These are phyloP conservation scores for Elsinoe fawcettii DNA, from an alignment of 2,329 filamentous ascomycete species.

Conservation along the genomic window DNA sequence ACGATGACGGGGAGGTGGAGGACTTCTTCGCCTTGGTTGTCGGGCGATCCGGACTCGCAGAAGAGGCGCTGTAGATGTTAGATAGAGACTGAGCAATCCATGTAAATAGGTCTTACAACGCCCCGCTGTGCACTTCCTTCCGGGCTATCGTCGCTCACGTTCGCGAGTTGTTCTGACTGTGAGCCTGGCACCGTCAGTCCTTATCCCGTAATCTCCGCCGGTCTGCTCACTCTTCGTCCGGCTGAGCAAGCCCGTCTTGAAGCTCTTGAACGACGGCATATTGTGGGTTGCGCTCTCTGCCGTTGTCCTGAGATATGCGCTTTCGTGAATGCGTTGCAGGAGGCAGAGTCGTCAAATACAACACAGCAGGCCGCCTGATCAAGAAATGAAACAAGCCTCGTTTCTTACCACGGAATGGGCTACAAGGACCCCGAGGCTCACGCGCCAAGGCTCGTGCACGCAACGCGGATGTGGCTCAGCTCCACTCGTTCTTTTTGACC, in stretches of 20 bases:
- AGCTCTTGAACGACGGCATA: constrained; percentile 22
- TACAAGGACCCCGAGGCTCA: neutral
- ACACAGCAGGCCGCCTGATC: neutral
- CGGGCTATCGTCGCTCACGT: constrained; percentile 48
- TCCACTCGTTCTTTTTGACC: neutral
- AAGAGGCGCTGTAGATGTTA: constrained; percentile 56
- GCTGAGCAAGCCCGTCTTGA: constrained; percentile 21
- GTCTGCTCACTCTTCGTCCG: constrained; percentile 21
- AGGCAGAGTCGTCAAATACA: neutral
- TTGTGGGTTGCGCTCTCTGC: neutral
- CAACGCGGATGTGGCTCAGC: constrained; percentile 4
- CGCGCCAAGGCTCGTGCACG: constrained; percentile 11
- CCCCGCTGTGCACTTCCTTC: constrained; percentile 58
- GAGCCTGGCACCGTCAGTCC: constrained; percentile 21
- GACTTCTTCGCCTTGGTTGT: constrained; percentile 72
- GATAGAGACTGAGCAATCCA: constrained; percentile 5
- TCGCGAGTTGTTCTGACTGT: constrained; percentile 21
- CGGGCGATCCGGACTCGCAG: constrained; percentile 63
- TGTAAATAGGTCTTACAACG: constrained; percentile 48
- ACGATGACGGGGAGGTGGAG: constrained; percentile 89
- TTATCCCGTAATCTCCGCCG: constrained; percentile 13
- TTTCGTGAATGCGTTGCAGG: neutral
- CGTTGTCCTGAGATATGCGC: neutral
- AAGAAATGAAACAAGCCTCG: constrained; percentile 3
- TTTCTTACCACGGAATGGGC: neutral